Evolutionary conservation across 345 rosid species (phyloP).

Genomic region (Turnera subulata): DNA sequence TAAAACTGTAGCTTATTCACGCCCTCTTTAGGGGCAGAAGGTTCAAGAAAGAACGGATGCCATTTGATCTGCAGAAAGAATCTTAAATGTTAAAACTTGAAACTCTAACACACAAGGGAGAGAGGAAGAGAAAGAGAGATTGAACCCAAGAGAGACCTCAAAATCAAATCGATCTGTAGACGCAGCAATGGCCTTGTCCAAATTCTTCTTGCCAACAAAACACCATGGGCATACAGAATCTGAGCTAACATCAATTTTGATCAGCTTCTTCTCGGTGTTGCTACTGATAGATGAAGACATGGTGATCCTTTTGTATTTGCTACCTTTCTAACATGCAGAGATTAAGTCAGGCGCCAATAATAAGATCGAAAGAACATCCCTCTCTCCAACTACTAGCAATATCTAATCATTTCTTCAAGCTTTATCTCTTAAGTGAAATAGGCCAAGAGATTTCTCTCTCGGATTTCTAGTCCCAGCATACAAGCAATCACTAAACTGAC

Average conservation of each 20-base stretch:
- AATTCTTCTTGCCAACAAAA: slow-evolving; percentile 70
- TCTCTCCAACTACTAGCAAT: too few species aligned
- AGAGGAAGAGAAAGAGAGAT: slow-evolving; percentile 11
- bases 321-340: slow-evolving; percentile 17
- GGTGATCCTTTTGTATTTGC: slow-evolving; percentile 21
- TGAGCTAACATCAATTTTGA: slow-evolving; percentile 64
- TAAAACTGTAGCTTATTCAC: slow-evolving; percentile 60
- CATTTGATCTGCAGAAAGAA: slow-evolving; percentile 57
- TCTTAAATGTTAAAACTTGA: slow-evolving; percentile 1
- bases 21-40: slow-evolving; percentile 92
- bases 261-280: slow-evolving; percentile 45
- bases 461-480: too few species aligned
- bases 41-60: slow-evolving; percentile 79
- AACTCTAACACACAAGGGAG: background rate
- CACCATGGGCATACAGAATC: slow-evolving; percentile 93
- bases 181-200: slow-evolving; percentile 72
- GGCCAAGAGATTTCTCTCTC: too few species aligned
- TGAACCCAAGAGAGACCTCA: slow-evolving; percentile 44
- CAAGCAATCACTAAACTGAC: too few species aligned
- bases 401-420: too few species aligned
- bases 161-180: slow-evolving; percentile 60
- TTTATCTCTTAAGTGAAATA: too few species aligned
- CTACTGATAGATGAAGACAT: slow-evolving; percentile 52
- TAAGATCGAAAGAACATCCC: background rate
- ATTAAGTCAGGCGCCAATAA: slow-evolving; percentile 9